Evolutionary conservation across 208 protist genomes (phyloP).

Genomic region (Crithidia mellificae): DNA sequence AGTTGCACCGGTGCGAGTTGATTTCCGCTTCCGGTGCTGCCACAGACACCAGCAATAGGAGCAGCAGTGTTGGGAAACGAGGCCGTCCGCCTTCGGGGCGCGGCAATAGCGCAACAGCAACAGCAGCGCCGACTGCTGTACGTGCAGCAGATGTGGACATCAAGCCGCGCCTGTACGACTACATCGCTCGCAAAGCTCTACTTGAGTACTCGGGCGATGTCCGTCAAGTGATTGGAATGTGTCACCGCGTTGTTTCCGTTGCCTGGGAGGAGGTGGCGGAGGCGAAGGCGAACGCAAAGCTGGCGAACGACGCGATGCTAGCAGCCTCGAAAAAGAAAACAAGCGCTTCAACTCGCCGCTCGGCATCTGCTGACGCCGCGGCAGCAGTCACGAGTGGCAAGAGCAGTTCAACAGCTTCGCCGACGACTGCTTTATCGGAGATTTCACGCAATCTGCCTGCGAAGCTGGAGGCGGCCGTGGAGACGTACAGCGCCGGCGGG

Average conservation of each 20-base stretch:
- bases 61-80: neutral
- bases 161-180: slow-evolving; percentile 57
- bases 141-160: slow-evolving; percentile 30
- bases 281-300: slow-evolving; percentile 1
- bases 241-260: slow-evolving; percentile 55
- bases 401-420: neutral
- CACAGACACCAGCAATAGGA: neutral
- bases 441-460: slow-evolving; percentile 2
- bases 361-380: neutral
- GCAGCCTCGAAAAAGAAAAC: neutral
- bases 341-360: neutral
- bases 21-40: neutral
- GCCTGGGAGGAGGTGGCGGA: slow-evolving; percentile 43
- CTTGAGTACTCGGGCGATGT: slow-evolving; percentile 73
- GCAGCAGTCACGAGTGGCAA: no score
- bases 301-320: neutral
- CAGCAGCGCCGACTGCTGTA: neutral
- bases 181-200: slow-evolving; percentile 64
- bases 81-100: neutral
- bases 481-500: slow-evolving; percentile 10
- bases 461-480: slow-evolving; percentile 35
- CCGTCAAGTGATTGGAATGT: slow-evolving; percentile 71
- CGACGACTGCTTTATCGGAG: neutral
- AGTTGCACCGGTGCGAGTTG: slow-evolving; percentile 33
- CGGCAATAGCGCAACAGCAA: neutral